Evolutionary conservation across 768 basidiomycete genomes (phyloP).

Genomic region (Lentinula sp.): DNA sequence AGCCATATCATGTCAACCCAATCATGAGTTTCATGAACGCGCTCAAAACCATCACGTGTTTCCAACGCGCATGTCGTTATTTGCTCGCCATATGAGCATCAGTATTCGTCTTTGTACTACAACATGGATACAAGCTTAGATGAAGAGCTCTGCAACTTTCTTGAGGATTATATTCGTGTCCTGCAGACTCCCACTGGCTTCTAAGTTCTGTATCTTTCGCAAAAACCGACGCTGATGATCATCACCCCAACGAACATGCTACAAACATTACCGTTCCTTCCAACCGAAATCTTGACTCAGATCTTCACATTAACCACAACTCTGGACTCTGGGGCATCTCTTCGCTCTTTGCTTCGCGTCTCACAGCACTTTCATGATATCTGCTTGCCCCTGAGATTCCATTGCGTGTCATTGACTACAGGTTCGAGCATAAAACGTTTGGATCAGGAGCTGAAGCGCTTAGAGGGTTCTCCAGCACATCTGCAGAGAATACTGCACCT

Average conservation of each 20-base stretch:
- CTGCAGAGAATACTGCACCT: slow-evolving; percentile 35
- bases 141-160: background rate
- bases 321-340: background rate
- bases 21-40: background rate
- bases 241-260: background rate
- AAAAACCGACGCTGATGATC: background rate
- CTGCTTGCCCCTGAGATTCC: slow-evolving; percentile 31
- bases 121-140: background rate
- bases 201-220: background rate
- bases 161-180: background rate
- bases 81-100: slow-evolving; percentile 1
- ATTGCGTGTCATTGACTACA: slow-evolving; percentile 28
- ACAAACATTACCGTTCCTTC: background rate
- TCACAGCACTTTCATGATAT: slow-evolving; percentile 34
- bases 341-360: slow-evolving; percentile 28
- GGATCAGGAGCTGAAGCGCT: slow-evolving; percentile 10
- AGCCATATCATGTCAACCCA: background rate
- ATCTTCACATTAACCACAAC: background rate
- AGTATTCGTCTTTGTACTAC: background rate
- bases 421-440: slow-evolving; percentile 20
- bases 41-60: background rate
- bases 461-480: slow-evolving; percentile 24
- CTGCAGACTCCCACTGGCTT: background rate
- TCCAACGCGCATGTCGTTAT: background rate
- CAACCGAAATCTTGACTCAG: background rate